Evolutionary conservation across 2,329 filamentous ascomycete species (phyloP).

Genomic region (Epichloe uncinata): DNA sequence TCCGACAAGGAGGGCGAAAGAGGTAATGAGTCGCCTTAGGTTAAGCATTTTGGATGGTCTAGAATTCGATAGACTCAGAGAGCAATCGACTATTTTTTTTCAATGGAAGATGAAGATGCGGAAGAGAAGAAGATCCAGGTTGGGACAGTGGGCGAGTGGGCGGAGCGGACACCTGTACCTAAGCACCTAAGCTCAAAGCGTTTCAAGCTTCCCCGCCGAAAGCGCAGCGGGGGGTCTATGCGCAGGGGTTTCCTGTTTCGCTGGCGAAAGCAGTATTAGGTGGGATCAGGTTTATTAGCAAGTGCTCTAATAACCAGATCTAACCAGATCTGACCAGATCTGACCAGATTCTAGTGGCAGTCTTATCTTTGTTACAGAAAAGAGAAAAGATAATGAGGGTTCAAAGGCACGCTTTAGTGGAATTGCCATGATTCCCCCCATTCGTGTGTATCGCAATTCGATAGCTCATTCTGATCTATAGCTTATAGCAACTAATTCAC

Average conservation of each 20-base stretch:
- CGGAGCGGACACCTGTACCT: conserved; percentile 10
- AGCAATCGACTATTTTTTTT: neutral
- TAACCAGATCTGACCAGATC: no score
- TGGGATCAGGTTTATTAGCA: no score
- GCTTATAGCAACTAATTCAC: no score
- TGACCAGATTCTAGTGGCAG: no score
- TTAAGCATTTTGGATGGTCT: conserved; percentile 51
- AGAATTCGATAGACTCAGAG: neutral
- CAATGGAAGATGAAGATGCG: neutral
- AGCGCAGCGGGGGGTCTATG: conserved; percentile 2
- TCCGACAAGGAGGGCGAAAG: conserved; percentile 63
- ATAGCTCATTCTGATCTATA: no score
- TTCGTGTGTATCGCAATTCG: no score
- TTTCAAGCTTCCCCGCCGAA: conserved; percentile 11
- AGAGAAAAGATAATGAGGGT: no score
- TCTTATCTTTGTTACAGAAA: no score
- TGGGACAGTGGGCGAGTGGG: neutral
- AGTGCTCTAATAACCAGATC: no score
- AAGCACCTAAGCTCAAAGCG: conserved; percentile 5
- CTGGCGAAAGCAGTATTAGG: no score
- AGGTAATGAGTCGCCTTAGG: conserved; percentile 55
- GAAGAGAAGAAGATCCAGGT: neutral
- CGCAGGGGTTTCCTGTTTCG: neutral
- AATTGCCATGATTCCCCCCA: no score
- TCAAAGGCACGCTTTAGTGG: no score